These are phyloP conservation scores for Eleusine indica DNA, from an alignment of 176 grass and related monocot genomes.

Conservation along the genomic window DNA sequence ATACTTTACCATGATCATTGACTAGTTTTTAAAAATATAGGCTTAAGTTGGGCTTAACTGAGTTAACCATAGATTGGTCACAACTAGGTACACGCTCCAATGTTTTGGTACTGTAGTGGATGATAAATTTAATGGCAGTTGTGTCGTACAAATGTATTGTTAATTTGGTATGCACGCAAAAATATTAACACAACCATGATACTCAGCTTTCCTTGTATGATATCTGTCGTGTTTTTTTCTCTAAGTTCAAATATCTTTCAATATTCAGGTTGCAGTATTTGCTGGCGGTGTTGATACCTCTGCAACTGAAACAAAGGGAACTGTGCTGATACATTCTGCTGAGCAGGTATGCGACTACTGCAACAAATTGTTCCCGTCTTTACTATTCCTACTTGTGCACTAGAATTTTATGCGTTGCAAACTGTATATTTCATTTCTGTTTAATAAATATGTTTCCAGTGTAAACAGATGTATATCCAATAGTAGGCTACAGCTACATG, in stretches of 20 bases:
- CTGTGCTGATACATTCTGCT: constrained; percentile 88
- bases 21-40: neutral
- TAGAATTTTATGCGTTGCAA: neutral
- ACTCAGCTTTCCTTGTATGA: neutral
- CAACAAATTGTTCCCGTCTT: neutral
- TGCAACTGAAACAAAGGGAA: constrained; percentile 99
- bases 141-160: neutral
- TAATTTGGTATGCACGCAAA: neutral
- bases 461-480: neutral
- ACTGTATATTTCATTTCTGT: neutral
- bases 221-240: neutral
- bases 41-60: neutral
- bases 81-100: no score
- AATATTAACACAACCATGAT: constrained; percentile 9
- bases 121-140: neutral
- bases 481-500: neutral
- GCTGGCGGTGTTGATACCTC: constrained; percentile 85
- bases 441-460: neutral
- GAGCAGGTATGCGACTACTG: constrained; percentile 67
- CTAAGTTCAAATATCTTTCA: constrained; percentile 6
- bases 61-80: neutral
- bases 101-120: no score
- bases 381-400: neutral
- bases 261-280: constrained; percentile 81
- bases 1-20: neutral